These are phyloP conservation scores for Suhomyces vadensis DNA, from an alignment of 805 yeast species.

Conservation along the genomic window DNA sequence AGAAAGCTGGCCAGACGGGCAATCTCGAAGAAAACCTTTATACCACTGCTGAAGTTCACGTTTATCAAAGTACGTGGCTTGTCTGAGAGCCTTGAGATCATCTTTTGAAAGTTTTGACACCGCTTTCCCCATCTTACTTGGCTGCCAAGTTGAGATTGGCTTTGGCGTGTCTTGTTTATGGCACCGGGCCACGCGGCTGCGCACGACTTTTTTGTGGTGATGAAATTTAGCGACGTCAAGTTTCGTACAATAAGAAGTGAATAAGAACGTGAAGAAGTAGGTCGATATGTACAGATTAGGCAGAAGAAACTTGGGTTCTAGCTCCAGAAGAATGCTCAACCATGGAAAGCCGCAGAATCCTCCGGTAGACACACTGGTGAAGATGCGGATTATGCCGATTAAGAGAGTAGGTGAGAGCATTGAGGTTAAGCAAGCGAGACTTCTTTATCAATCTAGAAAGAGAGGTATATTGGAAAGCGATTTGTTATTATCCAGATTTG, in stretches of 20 bases:
- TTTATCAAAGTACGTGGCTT: slow-evolving; percentile 87
- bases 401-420: slow-evolving; percentile 71
- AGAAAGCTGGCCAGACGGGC: slow-evolving; percentile 86
- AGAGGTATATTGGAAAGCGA: slow-evolving; percentile 96
- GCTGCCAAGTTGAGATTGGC: too few species aligned
- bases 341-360: slow-evolving; percentile 47
- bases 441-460: slow-evolving; percentile 88
- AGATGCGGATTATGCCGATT: slow-evolving; percentile 75
- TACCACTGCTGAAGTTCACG: slow-evolving; percentile 98
- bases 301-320: slow-evolving; percentile 8
- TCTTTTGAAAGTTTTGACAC: slow-evolving; percentile 91
- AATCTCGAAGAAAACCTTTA: slow-evolving; percentile 91
- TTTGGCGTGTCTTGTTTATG: too few species aligned
- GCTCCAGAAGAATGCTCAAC: slow-evolving; percentile 26
- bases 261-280: too few species aligned
- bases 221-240: neutral
- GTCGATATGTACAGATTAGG: slow-evolving; percentile 6
- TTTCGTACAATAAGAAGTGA: too few species aligned
- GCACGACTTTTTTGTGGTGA: neutral
- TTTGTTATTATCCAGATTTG: slow-evolving; percentile 78
- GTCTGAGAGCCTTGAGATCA: slow-evolving; percentile 77
- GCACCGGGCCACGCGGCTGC: neutral
- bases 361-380: slow-evolving; percentile 43
- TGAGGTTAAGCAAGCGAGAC: slow-evolving; percentile 79
- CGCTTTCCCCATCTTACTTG: slow-evolving; percentile 80